These are phyloP conservation scores for Aspergillus carbonarius DNA, from an alignment of 2,329 filamentous ascomycete species.

Conservation along the genomic window DNA sequence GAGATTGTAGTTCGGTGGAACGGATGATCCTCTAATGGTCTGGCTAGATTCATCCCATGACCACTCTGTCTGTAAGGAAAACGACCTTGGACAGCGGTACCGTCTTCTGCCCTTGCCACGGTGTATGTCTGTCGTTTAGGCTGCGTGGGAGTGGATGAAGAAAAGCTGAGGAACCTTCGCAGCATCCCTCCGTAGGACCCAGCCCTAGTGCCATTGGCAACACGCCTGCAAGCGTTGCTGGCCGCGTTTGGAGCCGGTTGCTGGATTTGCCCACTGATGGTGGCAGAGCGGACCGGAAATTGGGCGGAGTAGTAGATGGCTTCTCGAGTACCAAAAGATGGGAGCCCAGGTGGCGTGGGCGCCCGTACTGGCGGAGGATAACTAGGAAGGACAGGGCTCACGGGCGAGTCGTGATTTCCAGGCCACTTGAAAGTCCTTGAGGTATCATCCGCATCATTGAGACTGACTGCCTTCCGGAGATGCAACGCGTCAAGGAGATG, in stretches of 20 bases:
- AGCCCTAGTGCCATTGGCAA: constrained; percentile 5
- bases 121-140: constrained; percentile 20
- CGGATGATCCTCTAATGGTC: constrained; percentile 33
- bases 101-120: constrained; percentile 41
- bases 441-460: constrained; percentile 25
- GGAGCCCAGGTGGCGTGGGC: constrained; percentile 46
- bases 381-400: constrained; percentile 32
- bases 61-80: constrained; percentile 43
- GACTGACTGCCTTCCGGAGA: constrained; percentile 26
- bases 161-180: constrained; percentile 32
- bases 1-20: constrained; percentile 34
- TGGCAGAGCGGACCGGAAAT: constrained; percentile 20
- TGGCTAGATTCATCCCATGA: constrained; percentile 37
- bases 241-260: not conserved
- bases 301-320: constrained; percentile 34
- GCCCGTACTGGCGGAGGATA: constrained; percentile 39
- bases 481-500: not conserved
- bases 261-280: constrained; percentile 10
- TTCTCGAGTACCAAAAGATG: constrained; percentile 44
- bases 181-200: constrained; percentile 27
- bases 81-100: constrained; percentile 41
- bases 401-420: constrained; percentile 25
- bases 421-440: constrained; percentile 26
- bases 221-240: not conserved
- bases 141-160: constrained; percentile 15